Evolutionary conservation across 371 early-diverging fungal species (phyloP).

Genomic region (Syncephalastrum contaminatum): DNA sequence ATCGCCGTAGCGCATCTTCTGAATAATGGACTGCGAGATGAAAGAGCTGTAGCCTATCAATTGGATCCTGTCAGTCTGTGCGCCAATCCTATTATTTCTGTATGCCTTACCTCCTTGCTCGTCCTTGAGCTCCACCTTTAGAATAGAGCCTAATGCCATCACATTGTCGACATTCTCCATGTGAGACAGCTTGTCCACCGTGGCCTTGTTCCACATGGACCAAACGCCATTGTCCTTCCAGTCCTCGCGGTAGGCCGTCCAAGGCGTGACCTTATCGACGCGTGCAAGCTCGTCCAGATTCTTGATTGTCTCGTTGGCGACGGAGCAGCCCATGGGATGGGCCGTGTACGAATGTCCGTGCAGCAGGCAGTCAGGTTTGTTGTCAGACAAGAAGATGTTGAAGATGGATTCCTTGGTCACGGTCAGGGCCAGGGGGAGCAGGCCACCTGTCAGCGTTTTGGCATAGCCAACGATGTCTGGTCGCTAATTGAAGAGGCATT

Average conservation of each 20-base stretch:
- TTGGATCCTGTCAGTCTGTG: background rate
- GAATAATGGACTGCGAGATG: slow-evolving; percentile 47
- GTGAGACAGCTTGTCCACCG: slow-evolving; percentile 53
- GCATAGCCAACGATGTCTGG: slow-evolving; percentile 84
- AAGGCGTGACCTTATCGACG: slow-evolving; percentile 6
- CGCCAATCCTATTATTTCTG: background rate
- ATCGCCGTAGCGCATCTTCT: slow-evolving; percentile 39
- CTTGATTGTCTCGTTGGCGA: slow-evolving; percentile 64
- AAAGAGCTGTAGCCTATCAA: slow-evolving; percentile 59
- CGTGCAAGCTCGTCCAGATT: slow-evolving; percentile 46
- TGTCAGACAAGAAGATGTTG: slow-evolving; percentile 61
- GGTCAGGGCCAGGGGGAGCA: slow-evolving; percentile 73
- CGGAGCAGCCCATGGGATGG: slow-evolving; percentile 82
- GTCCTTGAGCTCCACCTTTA: slow-evolving; percentile 69
- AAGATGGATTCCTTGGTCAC: slow-evolving; percentile 68
- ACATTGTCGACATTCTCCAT: slow-evolving; percentile 67
- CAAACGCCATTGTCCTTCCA: slow-evolving; percentile 45
- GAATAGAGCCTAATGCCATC: slow-evolving; percentile 70
- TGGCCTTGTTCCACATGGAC: slow-evolving; percentile 58
- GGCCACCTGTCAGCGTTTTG: slow-evolving; percentile 79
- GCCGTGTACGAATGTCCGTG: slow-evolving; percentile 88
- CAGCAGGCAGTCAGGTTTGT: slow-evolving; percentile 70
- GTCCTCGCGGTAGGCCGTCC: slow-evolving; percentile 36
- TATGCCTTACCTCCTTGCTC: slow-evolving; percentile 33
- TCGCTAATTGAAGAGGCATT: slow-evolving; percentile 27